Evolutionary conservation across 73 alveolate genomes (phyloP).

Genomic region (Paramecium primaurelia): DNA sequence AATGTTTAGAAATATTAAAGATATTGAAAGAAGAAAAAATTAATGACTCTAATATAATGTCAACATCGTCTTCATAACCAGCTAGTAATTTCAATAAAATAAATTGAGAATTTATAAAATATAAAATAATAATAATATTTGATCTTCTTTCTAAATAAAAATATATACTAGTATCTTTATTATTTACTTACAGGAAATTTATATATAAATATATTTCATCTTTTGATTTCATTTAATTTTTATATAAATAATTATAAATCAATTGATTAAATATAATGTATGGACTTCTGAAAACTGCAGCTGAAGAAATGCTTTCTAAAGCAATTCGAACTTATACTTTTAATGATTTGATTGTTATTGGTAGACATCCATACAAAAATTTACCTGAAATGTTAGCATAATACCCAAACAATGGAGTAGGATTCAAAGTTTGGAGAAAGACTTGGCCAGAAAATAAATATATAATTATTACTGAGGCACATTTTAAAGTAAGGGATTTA

Average conservation of each 20-base stretch:
- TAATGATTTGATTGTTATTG: constrained; percentile 23
- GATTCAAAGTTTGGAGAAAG: constrained; percentile 61
- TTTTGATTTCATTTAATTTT: no score
- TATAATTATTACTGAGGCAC: constrained; percentile 41
- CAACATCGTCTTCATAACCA: background rate
- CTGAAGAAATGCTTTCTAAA: constrained; percentile 52
- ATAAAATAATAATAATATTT: no score
- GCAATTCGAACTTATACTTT: constrained; percentile 39
- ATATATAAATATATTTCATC: no score
- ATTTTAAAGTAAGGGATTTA: background rate
- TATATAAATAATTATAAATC: background rate
- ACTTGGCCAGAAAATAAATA: constrained; percentile 59
- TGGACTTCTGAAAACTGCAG: constrained; percentile 36
- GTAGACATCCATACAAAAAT: constrained; percentile 25
- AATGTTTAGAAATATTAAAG: background rate
- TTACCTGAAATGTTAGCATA: constrained; percentile 48
- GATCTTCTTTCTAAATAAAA: no score
- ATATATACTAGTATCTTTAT: no score
- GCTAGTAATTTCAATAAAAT: no score
- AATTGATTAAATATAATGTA: background rate
- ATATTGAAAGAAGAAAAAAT: no score
- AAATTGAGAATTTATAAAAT: no score
- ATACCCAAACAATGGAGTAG: constrained; percentile 59
- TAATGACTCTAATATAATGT: no score
- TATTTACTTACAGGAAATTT: no score